Evolutionary conservation across 1,139 yeast genomes (phyloP).

Genomic region (Pichia sp.): DNA sequence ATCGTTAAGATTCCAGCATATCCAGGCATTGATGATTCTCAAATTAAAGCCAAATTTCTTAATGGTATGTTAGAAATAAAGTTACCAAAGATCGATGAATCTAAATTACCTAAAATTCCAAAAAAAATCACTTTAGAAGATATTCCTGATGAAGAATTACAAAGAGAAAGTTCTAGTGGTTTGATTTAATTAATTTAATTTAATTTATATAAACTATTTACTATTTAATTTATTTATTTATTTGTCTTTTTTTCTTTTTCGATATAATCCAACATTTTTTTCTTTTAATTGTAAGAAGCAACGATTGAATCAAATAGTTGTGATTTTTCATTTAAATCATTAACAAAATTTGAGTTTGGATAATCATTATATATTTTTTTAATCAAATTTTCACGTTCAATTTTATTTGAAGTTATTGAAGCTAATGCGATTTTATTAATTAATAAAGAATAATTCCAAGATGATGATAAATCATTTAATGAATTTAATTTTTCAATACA

Average conservation of each 20-base stretch:
- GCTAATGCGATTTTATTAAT: conserved; percentile 50
- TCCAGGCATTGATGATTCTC: conserved; percentile 45
- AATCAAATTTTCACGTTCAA: conserved; percentile 30
- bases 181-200: conserved; percentile 4
- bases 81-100: conserved; percentile 37
- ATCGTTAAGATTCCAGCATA: conserved; percentile 46
- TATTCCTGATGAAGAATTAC: conserved; percentile 27
- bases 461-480: conserved; percentile 17
- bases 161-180: conserved; percentile 8
- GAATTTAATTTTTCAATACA: conserved; percentile 31
- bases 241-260: background rate
- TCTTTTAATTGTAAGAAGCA: conserved; percentile 34
- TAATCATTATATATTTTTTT: conserved; percentile 36
- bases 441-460: conserved; percentile 38
- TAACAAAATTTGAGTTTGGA: conserved; percentile 35
- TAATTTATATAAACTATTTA: no score
- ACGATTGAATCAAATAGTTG: conserved; percentile 49
- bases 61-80: conserved; percentile 48
- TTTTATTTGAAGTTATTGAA: conserved; percentile 37
- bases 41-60: conserved; percentile 44
- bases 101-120: conserved; percentile 13
- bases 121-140: conserved; percentile 25
- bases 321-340: conserved; percentile 42
- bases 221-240: background rate
- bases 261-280: background rate